Percentiles rank a stretch among this genome's conserved stretches.
phyloP scores from a whole-genome alignment of 2,329 filamentous ascomycete species.

The Apiospora hydei region DNA sequence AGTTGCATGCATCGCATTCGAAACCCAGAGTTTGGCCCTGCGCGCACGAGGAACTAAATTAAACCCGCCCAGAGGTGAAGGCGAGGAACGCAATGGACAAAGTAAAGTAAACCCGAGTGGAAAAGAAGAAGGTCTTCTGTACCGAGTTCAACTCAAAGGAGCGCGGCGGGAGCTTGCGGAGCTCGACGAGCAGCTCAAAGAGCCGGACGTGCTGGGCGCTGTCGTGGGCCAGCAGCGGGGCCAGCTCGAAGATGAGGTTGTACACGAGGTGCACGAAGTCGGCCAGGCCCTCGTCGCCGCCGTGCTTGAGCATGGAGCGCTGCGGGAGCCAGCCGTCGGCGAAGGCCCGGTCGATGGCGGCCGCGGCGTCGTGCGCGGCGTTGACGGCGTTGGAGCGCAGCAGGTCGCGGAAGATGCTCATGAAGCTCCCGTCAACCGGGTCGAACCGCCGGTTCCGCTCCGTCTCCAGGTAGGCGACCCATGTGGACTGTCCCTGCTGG shows the following conservation, averaged over 20 bases:
- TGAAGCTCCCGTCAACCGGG: conserved; percentile 18
- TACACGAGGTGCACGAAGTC: conserved; percentile 25
- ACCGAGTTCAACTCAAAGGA: conserved; percentile 15
- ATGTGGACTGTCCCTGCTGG: not conserved
- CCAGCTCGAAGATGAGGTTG: conserved; percentile 24
- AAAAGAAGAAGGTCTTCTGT: not conserved
- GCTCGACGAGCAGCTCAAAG: conserved; percentile 21
- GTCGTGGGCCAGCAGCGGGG: conserved; percentile 22
- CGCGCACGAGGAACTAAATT: not conserved
- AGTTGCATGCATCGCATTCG: not conserved
- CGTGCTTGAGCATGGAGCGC: conserved; percentile 24
- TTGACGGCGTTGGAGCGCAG: conserved; percentile 16
- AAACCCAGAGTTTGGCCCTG: not conserved
- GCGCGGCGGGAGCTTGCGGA: conserved; percentile 20
- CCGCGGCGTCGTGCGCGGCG: conserved; percentile 8
- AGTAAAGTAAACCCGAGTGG: not conserved
- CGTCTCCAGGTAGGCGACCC: conserved; percentile 22
- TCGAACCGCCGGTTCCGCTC: conserved; percentile 22
- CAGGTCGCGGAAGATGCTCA: conserved; percentile 23
- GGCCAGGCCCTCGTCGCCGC: conserved; percentile 18
- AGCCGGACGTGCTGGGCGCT: conserved; percentile 19
- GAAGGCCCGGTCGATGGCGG: conserved; percentile 20
- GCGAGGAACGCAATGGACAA: not conserved
- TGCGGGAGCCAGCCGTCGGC: conserved; percentile 18
- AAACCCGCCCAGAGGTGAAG: too few species aligned